Conservation (phyloP, 2,329 filamentous ascomycete species). For the Hymenoscyphus repandus region DNA sequence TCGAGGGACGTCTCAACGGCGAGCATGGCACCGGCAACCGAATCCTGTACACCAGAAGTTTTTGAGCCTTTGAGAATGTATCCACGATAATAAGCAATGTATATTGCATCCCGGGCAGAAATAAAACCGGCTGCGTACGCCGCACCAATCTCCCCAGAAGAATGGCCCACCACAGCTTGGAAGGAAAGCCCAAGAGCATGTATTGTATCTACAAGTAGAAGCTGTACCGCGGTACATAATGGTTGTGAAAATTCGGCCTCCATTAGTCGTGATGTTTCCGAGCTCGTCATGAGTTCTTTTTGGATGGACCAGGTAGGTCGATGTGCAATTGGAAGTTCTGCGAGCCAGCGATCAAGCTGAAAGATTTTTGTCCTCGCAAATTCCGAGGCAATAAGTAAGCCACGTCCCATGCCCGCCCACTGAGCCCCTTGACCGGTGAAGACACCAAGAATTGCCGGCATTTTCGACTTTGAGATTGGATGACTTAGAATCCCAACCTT, state of each 20-base stretch:
- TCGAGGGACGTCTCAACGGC: slow-evolving; percentile 15
- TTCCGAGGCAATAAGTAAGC: slow-evolving; percentile 8
- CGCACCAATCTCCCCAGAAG: slow-evolving; percentile 43
- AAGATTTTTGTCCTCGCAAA: not conserved
- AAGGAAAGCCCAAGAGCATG: slow-evolving; percentile 37
- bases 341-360: not conserved
- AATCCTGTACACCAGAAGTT: not conserved
- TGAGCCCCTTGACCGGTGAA: slow-evolving; percentile 30
- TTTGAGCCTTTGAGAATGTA: slow-evolving; percentile 21
- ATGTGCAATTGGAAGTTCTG: slow-evolving; percentile 5
- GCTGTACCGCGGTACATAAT: slow-evolving; percentile 42
- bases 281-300: slow-evolving; percentile 24
- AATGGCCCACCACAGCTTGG: slow-evolving; percentile 38
- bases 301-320: slow-evolving; percentile 9
- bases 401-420: slow-evolving; percentile 22
- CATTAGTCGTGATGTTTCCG: slow-evolving; percentile 32
- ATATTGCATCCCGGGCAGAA: slow-evolving; percentile 4
- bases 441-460: slow-evolving; percentile 6
- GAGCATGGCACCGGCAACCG: slow-evolving; percentile 14
- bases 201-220: slow-evolving; percentile 39
- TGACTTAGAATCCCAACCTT: no score
- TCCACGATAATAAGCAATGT: slow-evolving; percentile 33
- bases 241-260: slow-evolving; percentile 33
- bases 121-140: slow-evolving; percentile 37
- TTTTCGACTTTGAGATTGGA: no score